Conservation (phyloP, 805 yeast genomes). For the Teunomyces lycoperdinae region DNA sequence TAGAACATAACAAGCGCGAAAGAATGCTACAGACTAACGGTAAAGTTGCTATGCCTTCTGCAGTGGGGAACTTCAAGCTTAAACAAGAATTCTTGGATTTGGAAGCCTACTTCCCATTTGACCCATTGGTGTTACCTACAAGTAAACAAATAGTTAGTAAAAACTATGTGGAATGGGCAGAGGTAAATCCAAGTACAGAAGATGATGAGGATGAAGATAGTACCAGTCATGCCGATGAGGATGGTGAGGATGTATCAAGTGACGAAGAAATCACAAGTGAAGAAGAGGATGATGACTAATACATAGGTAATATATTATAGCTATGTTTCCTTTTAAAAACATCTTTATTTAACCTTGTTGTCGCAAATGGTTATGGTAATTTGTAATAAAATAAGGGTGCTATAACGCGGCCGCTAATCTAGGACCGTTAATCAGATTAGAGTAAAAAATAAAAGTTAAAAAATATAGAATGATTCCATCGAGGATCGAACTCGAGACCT, state of each 20-base stretch:
- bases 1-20: constrained; percentile 83
- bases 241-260: constrained; percentile 16
- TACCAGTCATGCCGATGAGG: constrained; percentile 27
- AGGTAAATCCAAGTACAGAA: constrained; percentile 48
- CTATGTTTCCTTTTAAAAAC: neutral
- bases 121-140: constrained; percentile 74
- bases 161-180: constrained; percentile 71
- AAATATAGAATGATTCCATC: constrained; percentile 13
- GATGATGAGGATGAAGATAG: constrained; percentile 51
- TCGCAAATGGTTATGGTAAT: neutral
- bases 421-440: neutral
- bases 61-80: constrained; percentile 45
- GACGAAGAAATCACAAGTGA: constrained; percentile 22
- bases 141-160: constrained; percentile 54
- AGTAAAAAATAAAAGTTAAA: neutral
- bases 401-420: neutral
- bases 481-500: constrained; percentile 22
- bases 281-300: constrained; percentile 14
- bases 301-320: neutral
- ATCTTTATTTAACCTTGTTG: neutral
- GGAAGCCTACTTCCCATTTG: constrained; percentile 96
- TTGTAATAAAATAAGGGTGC: neutral
- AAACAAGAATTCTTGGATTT: constrained; percentile 83
- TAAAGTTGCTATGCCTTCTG: constrained; percentile 28
- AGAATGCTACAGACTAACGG: constrained; percentile 48